Evolutionary conservation across 768 basidiomycete species (phyloP), one percentile per base, ranked within the genome.

Genomic region (Suillus hirtellus): DNA sequence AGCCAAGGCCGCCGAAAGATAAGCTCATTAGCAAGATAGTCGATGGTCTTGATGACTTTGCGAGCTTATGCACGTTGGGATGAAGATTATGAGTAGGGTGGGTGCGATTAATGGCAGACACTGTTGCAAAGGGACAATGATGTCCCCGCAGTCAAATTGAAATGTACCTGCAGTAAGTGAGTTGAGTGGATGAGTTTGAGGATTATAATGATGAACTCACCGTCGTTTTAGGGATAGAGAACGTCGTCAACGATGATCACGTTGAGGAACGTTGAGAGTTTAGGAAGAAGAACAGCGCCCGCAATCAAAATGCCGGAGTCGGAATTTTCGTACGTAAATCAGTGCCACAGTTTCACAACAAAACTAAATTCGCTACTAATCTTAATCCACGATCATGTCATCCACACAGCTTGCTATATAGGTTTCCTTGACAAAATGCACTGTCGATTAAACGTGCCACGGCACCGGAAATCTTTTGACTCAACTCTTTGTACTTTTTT

Each of bases 11-110:
- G 72, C 84, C 86, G 63, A 89, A 77, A 73, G 86, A 87, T 73
- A 89, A 75, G 79, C 81, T 81, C 86, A 89, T 89, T 77, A 85
- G 76, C 72, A 86, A 77, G 65, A 86, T 74, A 67, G 85, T 71
- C 66, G 78, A 72, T 75, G 78, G 78, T 73, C 81, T 79, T 76
- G 80, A 79, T 71, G 78, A 75, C 69, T 63, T 65, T 27, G 67
- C 40, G 47, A 66, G 67, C 70, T 76, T 69, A 64, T 74, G 74
- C 72, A 77, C 68, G 68, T 54, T 70, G 73, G 75, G 69, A 68
- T 70, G 64, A 71, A 71, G 77, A 67, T 63, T 71, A 65, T 64
- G 65, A 42, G 63, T 68, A 67, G 69, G 73, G 64, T 67, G 73
- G 49, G 67, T 47, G 62, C 65, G 65, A 59, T 69, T 69, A 17